Percentiles rank a stretch among this genome's conserved stretches.
These are phyloP conservation scores for Yamadazyma sp. DNA, from an alignment of 1,139 yeast genomes.

Conservation along the genomic window DNA sequence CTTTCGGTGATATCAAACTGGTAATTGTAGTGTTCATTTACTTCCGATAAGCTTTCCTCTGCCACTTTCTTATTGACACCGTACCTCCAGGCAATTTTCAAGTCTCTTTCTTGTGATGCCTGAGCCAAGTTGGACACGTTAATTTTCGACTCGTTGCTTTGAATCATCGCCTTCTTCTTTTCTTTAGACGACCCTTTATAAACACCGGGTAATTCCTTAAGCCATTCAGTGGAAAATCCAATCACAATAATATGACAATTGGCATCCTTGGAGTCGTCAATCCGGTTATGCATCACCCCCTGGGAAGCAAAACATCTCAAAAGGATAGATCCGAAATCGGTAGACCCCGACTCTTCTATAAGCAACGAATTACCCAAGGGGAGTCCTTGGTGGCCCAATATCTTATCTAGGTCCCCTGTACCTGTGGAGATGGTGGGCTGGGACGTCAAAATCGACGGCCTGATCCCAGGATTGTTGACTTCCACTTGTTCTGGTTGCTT, in stretches of 20 bases:
- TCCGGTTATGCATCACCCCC: constrained; percentile 70
- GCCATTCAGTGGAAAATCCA: constrained; percentile 64
- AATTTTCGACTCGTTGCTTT: constrained; percentile 59
- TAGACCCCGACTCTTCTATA: constrained; percentile 82
- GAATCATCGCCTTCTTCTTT: constrained; percentile 58
- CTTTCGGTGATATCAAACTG: constrained; percentile 78
- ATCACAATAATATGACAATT: constrained; percentile 67
- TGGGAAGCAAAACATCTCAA: constrained; percentile 74
- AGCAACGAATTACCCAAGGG: constrained; percentile 75
- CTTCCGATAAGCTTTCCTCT: constrained; percentile 14
- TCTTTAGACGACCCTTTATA: constrained; percentile 72
- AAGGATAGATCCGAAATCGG: constrained; percentile 82
- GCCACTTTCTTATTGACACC: constrained; percentile 52
- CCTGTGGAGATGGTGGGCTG: constrained; percentile 81
- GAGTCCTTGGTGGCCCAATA: constrained; percentile 79
- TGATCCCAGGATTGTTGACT: constrained; percentile 53
- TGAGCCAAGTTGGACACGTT: constrained; percentile 65
- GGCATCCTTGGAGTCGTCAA: constrained; percentile 24
- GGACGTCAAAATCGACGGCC: constrained; percentile 77
- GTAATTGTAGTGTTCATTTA: constrained; percentile 56
- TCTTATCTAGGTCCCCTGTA: constrained; percentile 66
- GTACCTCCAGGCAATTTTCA: constrained; percentile 89
- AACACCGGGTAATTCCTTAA: constrained; percentile 74
- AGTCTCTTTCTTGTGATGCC: constrained; percentile 33
- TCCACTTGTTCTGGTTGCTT: constrained; percentile 7